Base-by-base conservation (phyloP, 192 early-diverging fungal genomes). In the Entomortierella lignicola region DNA sequence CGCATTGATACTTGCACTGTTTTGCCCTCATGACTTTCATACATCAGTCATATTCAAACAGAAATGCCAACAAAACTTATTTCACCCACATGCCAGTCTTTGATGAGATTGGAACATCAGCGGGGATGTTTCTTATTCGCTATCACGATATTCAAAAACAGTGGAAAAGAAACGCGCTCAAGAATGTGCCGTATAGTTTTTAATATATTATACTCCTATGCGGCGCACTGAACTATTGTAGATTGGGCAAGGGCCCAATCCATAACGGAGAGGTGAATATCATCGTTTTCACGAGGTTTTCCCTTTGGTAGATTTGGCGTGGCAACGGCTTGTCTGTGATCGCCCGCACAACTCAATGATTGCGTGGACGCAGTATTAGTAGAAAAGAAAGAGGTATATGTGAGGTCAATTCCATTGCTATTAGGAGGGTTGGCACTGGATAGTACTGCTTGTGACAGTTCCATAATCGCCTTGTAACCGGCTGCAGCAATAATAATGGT, bases 401-500 rank as follows among this genome's bases (percentile, higher is more conserved):
- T 4, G 43, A 34, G 10, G 12, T 50, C 18, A 6, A 8, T 57
- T 21, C 6, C 11, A 2, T 11, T 1, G 17, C 55, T 57, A 31
- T 32, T 8, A 8, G 18, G 12, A 37, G 10, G 23, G 10, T 5
- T 56, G 30, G 23, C 30, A 56, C 30, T 13, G 11, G 55, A 15
- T 12, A 31, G 32, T 32, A 48, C 30, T 8, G 23, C n/a, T 11
- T 25, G 52, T 18, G 71, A 72, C 0, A 79, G 56, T 18, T 79
- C 67, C 42, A 50, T 47, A 12, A 79, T 32, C 8, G 75, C 75
- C 23, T 61, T 44, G 41, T 79, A 79, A n/a, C 75, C 69, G 20
- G 67, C 75, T 0, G 57, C 62, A 0, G 75, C 75, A 17, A 79
- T 20, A n/a, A 79, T 69, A 29, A 79, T 30, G 8, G 75, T 55